Base-by-base conservation (phyloP, 2,329 filamentous ascomycete species). In the Aspergillus floridensis region DNA sequence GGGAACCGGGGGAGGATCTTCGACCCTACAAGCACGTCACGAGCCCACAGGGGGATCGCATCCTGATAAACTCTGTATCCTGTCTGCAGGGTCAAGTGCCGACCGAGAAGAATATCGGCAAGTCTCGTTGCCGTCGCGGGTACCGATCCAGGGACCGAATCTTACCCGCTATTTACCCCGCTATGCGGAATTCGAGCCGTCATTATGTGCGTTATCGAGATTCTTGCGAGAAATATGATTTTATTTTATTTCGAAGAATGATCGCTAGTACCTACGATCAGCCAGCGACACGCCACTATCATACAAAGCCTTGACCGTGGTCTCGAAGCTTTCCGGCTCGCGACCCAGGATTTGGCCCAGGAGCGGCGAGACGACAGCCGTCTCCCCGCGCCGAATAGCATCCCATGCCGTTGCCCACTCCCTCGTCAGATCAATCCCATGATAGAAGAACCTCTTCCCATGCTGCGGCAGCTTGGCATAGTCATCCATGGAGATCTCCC, bases 361-460 rank as follows among this genome's bases (percentile, higher is more conserved):
- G 22, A 74, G 69, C 6, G 68, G 66, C 22, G 77, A 75, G 22
- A 81, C 76, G 21, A 77, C 72, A 1, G 76, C 76, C 10, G 78
- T 72, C 70, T 82, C 80, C 0, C 80, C 80, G 0, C 63, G 66
- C 2, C 67, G 65, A 44, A 83, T 79, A 0, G 73, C 80, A 29
- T 79, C 76, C 76, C 79, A 82, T 2, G 79, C 77, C 1, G 79
- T 79, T 19, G 79, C 72, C 80, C 80, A 83, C n/a, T 77, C 76
- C 56, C 70, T 68, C 29, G 79, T 76, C 32, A 76, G 57, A 58
- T 76, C 64, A 14, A 72, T 65, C 8, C 74, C 72, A 49, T 73
- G 69, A 50, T 73, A 76, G 3, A 70, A 75, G 61, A 72, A 70
- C 48, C 68, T 69, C n/a, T 74, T 73, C 32, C 70, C 68, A 55